These are phyloP conservation scores for Alternaria novae-zelandiae DNA, from an alignment of 2,329 filamentous ascomycete genomes.

Conservation along the genomic window DNA sequence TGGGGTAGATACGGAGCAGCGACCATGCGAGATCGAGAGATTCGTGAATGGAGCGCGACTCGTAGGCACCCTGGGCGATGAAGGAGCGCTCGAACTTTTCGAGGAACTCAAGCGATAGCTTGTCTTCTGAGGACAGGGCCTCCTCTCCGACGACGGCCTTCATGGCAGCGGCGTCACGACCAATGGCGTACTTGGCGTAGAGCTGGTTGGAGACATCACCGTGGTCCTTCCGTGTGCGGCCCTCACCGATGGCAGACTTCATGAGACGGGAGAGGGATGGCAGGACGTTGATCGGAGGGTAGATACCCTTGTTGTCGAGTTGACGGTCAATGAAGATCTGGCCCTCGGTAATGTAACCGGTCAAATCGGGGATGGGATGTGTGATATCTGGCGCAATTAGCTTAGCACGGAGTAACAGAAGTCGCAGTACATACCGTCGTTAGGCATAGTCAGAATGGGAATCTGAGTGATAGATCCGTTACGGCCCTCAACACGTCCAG, in stretches of 20 bases:
- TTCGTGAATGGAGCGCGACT: constrained; percentile 89
- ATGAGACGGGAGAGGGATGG: constrained; percentile 98
- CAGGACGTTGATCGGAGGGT: constrained; percentile 97
- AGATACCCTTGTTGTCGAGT: constrained; percentile 94
- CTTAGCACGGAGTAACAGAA: background rate
- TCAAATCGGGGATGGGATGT: constrained; percentile 97
- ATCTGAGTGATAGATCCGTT: constrained; percentile 99
- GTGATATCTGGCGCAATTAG: constrained; percentile 75
- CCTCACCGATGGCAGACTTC: constrained; percentile 99
- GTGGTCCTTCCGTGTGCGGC: constrained; percentile 95
- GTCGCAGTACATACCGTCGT: constrained; percentile 70
- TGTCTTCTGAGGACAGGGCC: constrained; percentile 92
- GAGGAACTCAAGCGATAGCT: constrained; percentile 95
- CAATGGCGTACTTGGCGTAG: constrained; percentile 99
- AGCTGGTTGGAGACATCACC: constrained; percentile 99
- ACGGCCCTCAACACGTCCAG: constrained; percentile 93
- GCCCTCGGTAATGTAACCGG: constrained; percentile 98
- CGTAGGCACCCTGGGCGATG: constrained; percentile 90
- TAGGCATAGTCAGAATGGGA: constrained; percentile 98
- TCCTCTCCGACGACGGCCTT: constrained; percentile 99
- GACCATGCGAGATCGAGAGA: constrained; percentile 97
- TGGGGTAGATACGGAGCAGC: constrained; percentile 94
- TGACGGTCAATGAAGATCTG: constrained; percentile 97
- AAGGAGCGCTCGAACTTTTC: constrained; percentile 98
- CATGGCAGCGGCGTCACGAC: constrained; percentile 97